A percentile compares a stretch with the other conserved stretches of the same genome.
These are phyloP conservation scores for Musa beccarii DNA, from an alignment of 176 grass and related monocot species.

Conservation along the genomic window DNA sequence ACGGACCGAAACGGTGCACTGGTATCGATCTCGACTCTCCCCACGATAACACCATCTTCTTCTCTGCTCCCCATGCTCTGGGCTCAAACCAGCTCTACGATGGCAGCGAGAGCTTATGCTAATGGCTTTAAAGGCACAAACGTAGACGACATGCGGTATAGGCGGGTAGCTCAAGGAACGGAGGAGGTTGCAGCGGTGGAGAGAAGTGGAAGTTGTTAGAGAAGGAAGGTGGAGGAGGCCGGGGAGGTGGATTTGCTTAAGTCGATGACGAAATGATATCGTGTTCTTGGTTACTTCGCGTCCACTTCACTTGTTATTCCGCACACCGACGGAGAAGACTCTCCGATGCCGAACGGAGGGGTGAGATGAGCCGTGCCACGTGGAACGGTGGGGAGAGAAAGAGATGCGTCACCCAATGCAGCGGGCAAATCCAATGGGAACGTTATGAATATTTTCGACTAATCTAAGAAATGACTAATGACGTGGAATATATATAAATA, in stretches of 20 bases:
- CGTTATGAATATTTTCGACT: too few relatives aligned
- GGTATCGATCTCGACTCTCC: conserved; percentile 80
- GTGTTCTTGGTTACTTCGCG: conserved; percentile 21
- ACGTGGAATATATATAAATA: too few relatives aligned
- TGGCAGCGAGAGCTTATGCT: neutral
- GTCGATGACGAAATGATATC: neutral
- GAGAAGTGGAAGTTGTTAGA: conserved; percentile 9
- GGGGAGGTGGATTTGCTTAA: neutral
- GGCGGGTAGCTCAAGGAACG: neutral
- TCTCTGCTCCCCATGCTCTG: neutral
- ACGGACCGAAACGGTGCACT: conserved; percentile 76
- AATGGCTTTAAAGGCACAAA: neutral
- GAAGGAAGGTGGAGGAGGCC: neutral
- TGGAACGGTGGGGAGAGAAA: conserved; percentile 1
- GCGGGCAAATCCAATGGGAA: too few relatives aligned
- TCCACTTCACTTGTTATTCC: conserved; percentile 22
- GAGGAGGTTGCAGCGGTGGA: neutral
- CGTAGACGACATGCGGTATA: neutral
- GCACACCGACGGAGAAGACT: neutral
- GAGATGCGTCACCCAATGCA: conserved; percentile 7
- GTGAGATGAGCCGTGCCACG: neutral
- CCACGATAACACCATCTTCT: neutral
- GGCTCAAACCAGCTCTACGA: neutral
- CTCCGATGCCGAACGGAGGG: neutral
- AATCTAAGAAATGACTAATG: too few relatives aligned